phyloP scores from a whole-genome alignment of 192 early-diverging fungal genomes.

The Mortierella alpina region DNA sequence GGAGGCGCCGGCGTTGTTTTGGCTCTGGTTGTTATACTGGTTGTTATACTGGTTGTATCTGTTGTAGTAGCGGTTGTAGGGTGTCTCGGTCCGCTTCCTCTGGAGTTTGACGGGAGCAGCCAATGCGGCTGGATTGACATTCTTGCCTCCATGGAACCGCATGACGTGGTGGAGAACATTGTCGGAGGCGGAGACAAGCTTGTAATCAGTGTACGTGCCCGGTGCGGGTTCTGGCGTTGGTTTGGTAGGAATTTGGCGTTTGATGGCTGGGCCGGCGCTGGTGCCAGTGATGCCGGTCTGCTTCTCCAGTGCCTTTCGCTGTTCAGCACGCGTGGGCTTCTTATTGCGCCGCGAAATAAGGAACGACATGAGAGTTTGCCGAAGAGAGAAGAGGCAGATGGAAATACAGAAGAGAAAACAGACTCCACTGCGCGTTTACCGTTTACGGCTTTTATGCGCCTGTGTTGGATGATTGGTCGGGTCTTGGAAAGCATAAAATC shows the following conservation, averaged over 20 bases:
- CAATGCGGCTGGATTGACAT: constrained; percentile 64
- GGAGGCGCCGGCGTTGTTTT: neutral
- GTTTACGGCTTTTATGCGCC: no score
- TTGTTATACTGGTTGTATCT: constrained; percentile 23
- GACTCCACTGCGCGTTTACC: no score
- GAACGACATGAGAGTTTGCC: no score
- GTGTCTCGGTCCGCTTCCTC: constrained; percentile 53
- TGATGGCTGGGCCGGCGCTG: constrained; percentile 18
- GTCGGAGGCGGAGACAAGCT: constrained; percentile 66
- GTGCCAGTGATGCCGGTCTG: neutral
- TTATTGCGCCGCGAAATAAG: no score
- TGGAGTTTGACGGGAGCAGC: constrained; percentile 68
- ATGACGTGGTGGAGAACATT: constrained; percentile 73
- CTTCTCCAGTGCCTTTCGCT: no score
- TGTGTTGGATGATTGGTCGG: no score
- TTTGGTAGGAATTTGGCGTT: constrained; percentile 26
- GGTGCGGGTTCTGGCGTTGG: constrained; percentile 30
- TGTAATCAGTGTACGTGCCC: constrained; percentile 68
- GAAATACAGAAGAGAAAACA: no score
- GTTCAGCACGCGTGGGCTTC: no score
- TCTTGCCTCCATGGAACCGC: constrained; percentile 68
- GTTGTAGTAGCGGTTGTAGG: constrained; percentile 13
- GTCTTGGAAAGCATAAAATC: no score
- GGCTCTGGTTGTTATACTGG: constrained; percentile 10
- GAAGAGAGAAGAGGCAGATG: neutral